These are phyloP conservation scores for Vanrija pseudolonga DNA, from an alignment of 1,284 basidiomycete genomes.

Conservation along the genomic window DNA sequence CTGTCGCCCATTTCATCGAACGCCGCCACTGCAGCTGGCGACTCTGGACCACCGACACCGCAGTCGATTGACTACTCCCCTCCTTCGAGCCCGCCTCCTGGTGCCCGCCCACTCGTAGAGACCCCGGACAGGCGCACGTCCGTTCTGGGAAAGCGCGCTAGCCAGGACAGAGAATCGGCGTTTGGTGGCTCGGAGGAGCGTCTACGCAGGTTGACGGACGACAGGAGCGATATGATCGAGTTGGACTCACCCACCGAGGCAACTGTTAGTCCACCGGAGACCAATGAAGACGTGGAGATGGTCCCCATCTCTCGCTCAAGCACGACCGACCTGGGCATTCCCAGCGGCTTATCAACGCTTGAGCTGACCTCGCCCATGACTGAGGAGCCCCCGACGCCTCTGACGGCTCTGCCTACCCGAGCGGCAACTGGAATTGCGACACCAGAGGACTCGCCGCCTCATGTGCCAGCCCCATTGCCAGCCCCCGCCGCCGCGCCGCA, in stretches of 20 bases:
- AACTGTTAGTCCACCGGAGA: background rate
- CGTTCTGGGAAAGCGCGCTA: conserved; percentile 40
- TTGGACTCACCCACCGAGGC: conserved; percentile 2
- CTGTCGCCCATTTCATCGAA: conserved; percentile 17
- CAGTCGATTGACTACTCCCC: conserved; percentile 5
- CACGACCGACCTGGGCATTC: background rate
- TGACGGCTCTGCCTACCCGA: background rate
- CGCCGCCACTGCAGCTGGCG: conserved; percentile 20
- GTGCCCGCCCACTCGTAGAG: too few relatives aligned
- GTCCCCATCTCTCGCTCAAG: background rate
- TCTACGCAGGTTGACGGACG: conserved; percentile 3
- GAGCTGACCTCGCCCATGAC: conserved; percentile 10
- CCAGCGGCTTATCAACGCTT: conserved; percentile 3
- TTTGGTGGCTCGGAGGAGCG: conserved; percentile 26
- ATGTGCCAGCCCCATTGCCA: background rate
- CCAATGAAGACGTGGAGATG: conserved; percentile 1
- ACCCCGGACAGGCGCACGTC: conserved; percentile 6
- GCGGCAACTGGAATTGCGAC: background rate
- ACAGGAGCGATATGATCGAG: conserved; percentile 7
- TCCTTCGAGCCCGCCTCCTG: background rate
- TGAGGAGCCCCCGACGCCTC: background rate
- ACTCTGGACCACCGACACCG: conserved; percentile 10
- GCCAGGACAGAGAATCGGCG: conserved; percentile 38
- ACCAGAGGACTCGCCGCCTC: background rate
- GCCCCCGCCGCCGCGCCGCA: background rate